Conservation (phyloP, 1,284 basidiomycete genomes). For the Bondarzewia mesenterica region DNA sequence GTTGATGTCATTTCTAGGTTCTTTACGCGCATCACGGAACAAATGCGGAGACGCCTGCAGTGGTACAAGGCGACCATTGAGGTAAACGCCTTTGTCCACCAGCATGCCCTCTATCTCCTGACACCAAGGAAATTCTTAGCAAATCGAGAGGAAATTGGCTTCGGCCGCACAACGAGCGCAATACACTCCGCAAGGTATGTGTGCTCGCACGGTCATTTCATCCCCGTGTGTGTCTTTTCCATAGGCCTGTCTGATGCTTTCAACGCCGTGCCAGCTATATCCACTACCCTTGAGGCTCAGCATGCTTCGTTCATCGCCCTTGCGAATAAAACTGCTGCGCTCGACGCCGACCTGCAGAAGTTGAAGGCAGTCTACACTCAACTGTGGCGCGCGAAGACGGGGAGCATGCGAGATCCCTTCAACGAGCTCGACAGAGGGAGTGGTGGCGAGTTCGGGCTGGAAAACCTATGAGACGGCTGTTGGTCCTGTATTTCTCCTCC, state of each 20-base stretch:
- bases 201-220: conserved; percentile 2
- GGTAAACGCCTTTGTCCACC: conserved; percentile 31
- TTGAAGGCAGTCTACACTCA: conserved; percentile 59
- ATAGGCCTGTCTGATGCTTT: neutral
- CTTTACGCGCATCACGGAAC: conserved; percentile 62
- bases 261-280: conserved; percentile 39
- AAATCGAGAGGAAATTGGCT: conserved; percentile 75
- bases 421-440: conserved; percentile 49
- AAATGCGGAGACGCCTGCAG: conserved; percentile 61
- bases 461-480: conserved; percentile 16
- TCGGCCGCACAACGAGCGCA: conserved; percentile 55
- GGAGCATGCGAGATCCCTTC: conserved; percentile 69
- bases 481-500: neutral
- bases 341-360: conserved; percentile 65
- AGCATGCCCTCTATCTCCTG: neutral
- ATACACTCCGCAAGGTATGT: conserved; percentile 65
- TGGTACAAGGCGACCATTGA: conserved; percentile 79
- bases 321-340: conserved; percentile 59
- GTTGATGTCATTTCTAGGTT: conserved; percentile 40
- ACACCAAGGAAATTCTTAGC: conserved; percentile 30
- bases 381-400: conserved; percentile 62
- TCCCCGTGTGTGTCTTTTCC: conserved; percentile 1
- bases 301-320: conserved; percentile 66
- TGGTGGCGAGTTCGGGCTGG: conserved; percentile 36
- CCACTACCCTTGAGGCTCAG: conserved; percentile 67